Conservation (phyloP, 208 protist species). For the Leishmania gerbilli region DNA sequence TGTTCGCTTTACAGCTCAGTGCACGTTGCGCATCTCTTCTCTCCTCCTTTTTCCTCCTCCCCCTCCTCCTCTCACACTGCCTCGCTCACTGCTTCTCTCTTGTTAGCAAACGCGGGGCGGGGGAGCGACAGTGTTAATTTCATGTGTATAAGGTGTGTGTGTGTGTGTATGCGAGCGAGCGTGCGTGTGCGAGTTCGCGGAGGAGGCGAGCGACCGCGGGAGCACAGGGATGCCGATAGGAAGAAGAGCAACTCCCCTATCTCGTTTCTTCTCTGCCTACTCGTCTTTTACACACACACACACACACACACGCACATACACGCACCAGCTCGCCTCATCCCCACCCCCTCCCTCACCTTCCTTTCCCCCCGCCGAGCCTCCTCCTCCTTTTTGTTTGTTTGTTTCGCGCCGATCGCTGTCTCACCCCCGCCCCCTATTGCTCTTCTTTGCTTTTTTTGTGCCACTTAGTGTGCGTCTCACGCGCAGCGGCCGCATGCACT, state of each 20-base stretch:
- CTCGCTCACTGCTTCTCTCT: slow-evolving; percentile 7
- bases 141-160: neutral
- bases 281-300: neutral
- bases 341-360: neutral
- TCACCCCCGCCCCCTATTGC: neutral
- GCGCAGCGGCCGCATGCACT: neutral
- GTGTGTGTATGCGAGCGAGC: neutral
- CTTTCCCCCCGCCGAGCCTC: neutral
- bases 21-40: neutral
- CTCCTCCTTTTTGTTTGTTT: neutral
- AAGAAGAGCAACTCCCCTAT: neutral
- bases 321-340: neutral
- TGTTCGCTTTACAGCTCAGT: neutral
- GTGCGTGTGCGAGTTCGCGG: neutral
- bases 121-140: too few relatives aligned
- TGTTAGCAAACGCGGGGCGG: neutral
- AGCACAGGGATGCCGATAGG: neutral
- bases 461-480: neutral
- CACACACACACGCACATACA: too few relatives aligned
- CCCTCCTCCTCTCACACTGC: neutral
- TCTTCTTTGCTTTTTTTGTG: neutral
- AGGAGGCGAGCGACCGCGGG: neutral
- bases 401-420: neutral
- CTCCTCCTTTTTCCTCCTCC: neutral
- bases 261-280: neutral